Evolutionary conservation across 2,329 filamentous ascomycete genomes (phyloP), one percentile per base, ranked within the genome.

Genomic region (Alternaria sp.): DNA sequence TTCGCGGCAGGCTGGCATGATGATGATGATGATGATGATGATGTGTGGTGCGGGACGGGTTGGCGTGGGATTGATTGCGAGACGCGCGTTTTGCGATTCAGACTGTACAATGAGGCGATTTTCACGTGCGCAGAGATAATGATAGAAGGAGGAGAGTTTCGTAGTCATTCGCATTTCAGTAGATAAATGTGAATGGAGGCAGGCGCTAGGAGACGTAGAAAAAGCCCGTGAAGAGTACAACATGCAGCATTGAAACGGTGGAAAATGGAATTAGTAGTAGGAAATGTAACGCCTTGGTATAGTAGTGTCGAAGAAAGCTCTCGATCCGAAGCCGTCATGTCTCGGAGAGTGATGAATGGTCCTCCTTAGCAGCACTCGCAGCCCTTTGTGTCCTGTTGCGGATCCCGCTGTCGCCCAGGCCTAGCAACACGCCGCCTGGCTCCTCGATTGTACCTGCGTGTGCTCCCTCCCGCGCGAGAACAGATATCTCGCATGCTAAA

Each of bases 401-500:
- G 30, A 32, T 32, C 30, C 30, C n/a, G 9, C 25, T 60, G 57
- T 23, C 17, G 15, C 44, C 10, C 32, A 15, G 21, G 49, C 21
- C 28, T 32, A 23, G 17, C 28, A 21, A 25, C 13, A 52, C 13
- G 23, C n/a, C 36, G 52, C 32, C 52, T 51, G 13, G 12, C 30
- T 10, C 45, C 12, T 36, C 40, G 25, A 32, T 26, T 40, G 36
- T 61, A 21, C 28, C 49, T 52, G 30, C 19, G 15, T 12, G 28
- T 17, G 49, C 46, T 36, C 26, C 23, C 26, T 23, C 23, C 23
- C 43, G 32, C 23, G n/a, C 47, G 46, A 47, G 51, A 62, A 54
- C 57, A n/a, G 54, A 67, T 67, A 57, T 58, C 61, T 58, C 59
- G 57, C 58, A 47, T 63, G 52, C 40, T 56, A 52, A 59, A 23